A percentile compares a stretch with the other conserved stretches of the same genome.
phyloP scores from a whole-genome alignment of 345 rosid genomes.

The Eucalyptus cloeziana region DNA sequence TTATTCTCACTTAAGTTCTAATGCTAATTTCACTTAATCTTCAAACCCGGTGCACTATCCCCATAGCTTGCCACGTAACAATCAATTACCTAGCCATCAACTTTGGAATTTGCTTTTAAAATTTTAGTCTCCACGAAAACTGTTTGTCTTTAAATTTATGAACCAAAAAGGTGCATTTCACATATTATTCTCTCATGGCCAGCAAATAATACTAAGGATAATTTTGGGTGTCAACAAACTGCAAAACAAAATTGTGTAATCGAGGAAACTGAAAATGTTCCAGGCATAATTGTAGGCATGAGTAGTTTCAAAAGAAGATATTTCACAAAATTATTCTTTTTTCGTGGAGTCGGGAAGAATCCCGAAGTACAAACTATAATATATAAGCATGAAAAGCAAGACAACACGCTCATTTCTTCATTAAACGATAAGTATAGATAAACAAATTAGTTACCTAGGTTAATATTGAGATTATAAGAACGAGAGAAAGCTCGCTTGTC shows the following conservation, averaged over 20 bases:
- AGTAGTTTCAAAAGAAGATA: not conserved
- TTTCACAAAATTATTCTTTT: not conserved
- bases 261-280: fast-evolving
- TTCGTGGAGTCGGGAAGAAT: fast-evolving
- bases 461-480: too few species aligned
- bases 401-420: not conserved
- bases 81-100: too few species aligned
- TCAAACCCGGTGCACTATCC: too few species aligned
- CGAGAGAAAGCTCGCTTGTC: not conserved
- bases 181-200: too few species aligned
- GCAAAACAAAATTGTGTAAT: not conserved
- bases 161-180: too few species aligned
- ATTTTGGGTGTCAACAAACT: too few species aligned
- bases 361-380: not conserved
- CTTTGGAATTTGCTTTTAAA: too few species aligned
- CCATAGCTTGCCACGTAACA: too few species aligned
- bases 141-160: too few species aligned
- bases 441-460: not conserved
- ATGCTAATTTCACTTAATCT: too few species aligned
- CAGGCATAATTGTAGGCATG: not conserved
- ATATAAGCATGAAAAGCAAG: not conserved
- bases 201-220: fast-evolving
- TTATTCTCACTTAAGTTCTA: too few species aligned
- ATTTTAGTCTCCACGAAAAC: too few species aligned
- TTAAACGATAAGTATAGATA: not conserved